Conservation (phyloP, 495 filamentous ascomycete species). For the Neurospora discreta region DNA sequence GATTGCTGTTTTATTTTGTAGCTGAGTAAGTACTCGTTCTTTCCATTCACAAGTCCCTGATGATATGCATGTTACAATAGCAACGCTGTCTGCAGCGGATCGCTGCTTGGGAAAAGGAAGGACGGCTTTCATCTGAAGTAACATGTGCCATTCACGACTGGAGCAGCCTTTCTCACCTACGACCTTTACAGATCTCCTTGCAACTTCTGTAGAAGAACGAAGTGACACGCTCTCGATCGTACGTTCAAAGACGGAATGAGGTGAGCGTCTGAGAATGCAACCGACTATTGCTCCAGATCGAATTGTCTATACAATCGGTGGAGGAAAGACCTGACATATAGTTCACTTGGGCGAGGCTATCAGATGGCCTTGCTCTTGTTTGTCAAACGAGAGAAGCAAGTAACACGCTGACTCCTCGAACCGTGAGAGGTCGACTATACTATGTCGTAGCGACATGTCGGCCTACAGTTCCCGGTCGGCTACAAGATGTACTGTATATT, state of each 20-base stretch:
- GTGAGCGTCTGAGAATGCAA: neutral
- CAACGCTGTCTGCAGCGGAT: neutral
- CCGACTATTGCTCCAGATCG: neutral
- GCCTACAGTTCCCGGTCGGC: neutral
- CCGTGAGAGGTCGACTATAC: neutral
- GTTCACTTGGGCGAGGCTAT: neutral
- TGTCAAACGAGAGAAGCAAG: neutral
- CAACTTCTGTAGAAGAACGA: neutral
- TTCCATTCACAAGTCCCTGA: neutral
- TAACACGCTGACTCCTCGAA: neutral
- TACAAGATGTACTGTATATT: neutral
- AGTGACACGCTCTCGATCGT: neutral
- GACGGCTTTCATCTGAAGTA: neutral
- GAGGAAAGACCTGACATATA: neutral
- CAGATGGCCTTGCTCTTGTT: neutral
- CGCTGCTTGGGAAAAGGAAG: neutral
- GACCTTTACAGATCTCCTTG: neutral
- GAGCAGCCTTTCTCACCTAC: neutral
- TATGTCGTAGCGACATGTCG: neutral
- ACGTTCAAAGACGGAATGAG: neutral
- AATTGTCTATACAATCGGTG: neutral
- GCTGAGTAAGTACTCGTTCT: neutral
- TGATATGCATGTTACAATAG: neutral
- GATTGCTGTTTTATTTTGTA: neutral
- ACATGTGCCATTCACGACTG: neutral